A percentile compares a stretch with the other conserved stretches of the same genome.
These are phyloP conservation scores for Nemania diffusa DNA, from an alignment of 2,329 filamentous ascomycete species.

Conservation along the genomic window DNA sequence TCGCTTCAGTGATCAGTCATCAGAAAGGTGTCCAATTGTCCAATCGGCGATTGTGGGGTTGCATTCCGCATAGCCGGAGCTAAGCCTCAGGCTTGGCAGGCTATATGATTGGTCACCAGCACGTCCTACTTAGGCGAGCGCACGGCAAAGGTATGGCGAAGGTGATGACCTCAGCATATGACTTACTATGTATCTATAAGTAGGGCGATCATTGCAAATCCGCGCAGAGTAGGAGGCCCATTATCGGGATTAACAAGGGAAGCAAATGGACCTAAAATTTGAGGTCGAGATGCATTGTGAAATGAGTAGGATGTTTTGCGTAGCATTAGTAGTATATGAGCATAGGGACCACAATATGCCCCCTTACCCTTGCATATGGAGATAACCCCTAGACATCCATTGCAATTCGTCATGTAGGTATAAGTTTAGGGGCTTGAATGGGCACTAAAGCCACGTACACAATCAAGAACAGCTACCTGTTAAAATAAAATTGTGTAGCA, in stretches of 20 bases:
- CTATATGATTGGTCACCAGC: constrained; percentile 18
- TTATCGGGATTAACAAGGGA: not conserved
- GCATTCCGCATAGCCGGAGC: constrained; percentile 7
- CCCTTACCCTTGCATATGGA: too few relatives aligned
- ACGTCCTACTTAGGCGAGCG: constrained; percentile 2
- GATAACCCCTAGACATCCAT: too few relatives aligned
- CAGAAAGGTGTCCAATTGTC: not conserved
- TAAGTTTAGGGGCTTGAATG: too few relatives aligned
- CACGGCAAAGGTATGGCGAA: not conserved
- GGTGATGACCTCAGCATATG: constrained; percentile 21
- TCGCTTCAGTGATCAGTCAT: not conserved
- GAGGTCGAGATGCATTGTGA: not conserved
- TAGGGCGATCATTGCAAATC: constrained; percentile 1
- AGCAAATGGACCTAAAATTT: not conserved
- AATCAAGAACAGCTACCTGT: too few relatives aligned
- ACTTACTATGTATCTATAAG: constrained; percentile 1
- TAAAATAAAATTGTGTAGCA: too few relatives aligned
- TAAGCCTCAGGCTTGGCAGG: constrained; percentile 15
- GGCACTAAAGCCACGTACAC: too few relatives aligned
- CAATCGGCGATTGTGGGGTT: not conserved
- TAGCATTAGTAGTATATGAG: too few relatives aligned
- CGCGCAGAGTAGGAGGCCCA: not conserved
- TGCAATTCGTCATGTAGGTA: too few relatives aligned
- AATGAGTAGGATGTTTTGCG: not conserved
- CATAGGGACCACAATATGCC: too few relatives aligned